A percentile compares a stretch with the other conserved stretches of the same genome.
Evolutionary conservation across 768 basidiomycete genomes (phyloP).

Genomic region (Russula earlei): DNA sequence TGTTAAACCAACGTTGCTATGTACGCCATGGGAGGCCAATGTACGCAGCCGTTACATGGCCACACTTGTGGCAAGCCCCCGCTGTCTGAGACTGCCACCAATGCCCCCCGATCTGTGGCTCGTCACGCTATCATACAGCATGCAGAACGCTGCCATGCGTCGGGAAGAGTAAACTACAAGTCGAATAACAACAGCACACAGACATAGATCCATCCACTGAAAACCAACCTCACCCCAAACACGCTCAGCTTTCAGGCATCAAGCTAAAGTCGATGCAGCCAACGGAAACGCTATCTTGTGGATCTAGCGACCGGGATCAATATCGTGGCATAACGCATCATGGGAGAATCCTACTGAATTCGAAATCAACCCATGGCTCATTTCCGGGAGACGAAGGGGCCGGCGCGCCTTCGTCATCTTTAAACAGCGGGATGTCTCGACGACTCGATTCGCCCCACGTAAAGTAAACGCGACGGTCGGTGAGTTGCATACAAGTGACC

Average conservation of each 20-base stretch:
- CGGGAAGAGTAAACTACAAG: neutral
- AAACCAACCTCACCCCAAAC: neutral
- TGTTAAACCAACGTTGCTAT: too few relatives aligned
- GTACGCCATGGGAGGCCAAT: neutral
- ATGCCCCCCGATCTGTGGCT: neutral
- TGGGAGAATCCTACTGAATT: neutral
- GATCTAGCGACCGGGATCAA: neutral
- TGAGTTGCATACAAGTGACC: slow-evolving; percentile 18
- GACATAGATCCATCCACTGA: neutral
- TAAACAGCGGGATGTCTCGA: slow-evolving; percentile 1
- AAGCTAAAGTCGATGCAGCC: slow-evolving; percentile 17
- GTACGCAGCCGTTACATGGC: neutral
- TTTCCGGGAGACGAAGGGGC: neutral
- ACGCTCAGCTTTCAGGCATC: slow-evolving; percentile 1
- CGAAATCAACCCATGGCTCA: neutral
- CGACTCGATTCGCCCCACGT: slow-evolving; percentile 13
- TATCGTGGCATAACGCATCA: too few relatives aligned
- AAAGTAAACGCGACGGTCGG: slow-evolving; percentile 18
- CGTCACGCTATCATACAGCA: neutral
- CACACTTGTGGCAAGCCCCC: neutral
- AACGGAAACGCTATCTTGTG: neutral
- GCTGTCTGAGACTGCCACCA: neutral
- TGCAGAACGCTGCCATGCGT: neutral
- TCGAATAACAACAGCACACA: neutral
- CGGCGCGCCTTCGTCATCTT: neutral